Evolutionary conservation across 805 yeast species (phyloP).

Genomic region (Zygosaccharomyces rouxii): DNA sequence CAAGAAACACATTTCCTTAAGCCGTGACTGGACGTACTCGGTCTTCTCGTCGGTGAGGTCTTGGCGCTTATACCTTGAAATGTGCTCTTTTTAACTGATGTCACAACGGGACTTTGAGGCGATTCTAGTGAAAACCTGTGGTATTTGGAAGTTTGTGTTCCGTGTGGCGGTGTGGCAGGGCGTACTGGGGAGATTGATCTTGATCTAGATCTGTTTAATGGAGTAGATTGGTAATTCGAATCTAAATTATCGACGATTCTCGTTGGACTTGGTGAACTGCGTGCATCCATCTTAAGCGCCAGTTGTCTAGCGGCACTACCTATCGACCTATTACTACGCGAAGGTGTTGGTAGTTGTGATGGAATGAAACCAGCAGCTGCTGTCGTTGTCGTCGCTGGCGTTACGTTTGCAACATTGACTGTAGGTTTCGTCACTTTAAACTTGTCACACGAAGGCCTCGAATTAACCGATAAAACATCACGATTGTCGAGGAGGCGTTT

Average conservation of each 20-base stretch:
- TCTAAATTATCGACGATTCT: slow-evolving; percentile 2
- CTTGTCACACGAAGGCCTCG: slow-evolving; percentile 16
- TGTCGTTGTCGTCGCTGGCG: slow-evolving; percentile 5
- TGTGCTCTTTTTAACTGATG: slow-evolving; percentile 9
- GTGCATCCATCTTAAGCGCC: slow-evolving; percentile 16
- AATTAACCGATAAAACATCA: slow-evolving; percentile 27
- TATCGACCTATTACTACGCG: slow-evolving; percentile 9
- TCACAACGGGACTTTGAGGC: slow-evolving; percentile 17
- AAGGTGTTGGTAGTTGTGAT: slow-evolving; percentile 3
- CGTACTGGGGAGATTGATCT: slow-evolving; percentile 18
- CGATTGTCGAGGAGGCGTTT: slow-evolving; percentile 32
- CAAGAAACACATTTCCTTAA: slow-evolving; percentile 80
- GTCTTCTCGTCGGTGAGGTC: slow-evolving; percentile 12
- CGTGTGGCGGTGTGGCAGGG: slow-evolving; percentile 14
- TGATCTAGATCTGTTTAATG: slow-evolving; percentile 11
- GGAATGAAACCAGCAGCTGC: slow-evolving; percentile 2
- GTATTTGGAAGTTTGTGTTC: slow-evolving; percentile 17
- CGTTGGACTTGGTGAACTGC: slow-evolving; percentile 5
- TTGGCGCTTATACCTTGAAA: slow-evolving; percentile 7
- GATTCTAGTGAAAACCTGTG: slow-evolving; percentile 24
- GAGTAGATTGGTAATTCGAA: background rate
- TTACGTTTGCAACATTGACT: background rate
- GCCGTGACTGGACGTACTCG: slow-evolving; percentile 12
- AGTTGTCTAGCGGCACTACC: slow-evolving; percentile 18
- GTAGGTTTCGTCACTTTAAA: slow-evolving; percentile 12